phyloP scores from a whole-genome alignment of 1,139 yeast species.

The Taphrina pruni region DNA sequence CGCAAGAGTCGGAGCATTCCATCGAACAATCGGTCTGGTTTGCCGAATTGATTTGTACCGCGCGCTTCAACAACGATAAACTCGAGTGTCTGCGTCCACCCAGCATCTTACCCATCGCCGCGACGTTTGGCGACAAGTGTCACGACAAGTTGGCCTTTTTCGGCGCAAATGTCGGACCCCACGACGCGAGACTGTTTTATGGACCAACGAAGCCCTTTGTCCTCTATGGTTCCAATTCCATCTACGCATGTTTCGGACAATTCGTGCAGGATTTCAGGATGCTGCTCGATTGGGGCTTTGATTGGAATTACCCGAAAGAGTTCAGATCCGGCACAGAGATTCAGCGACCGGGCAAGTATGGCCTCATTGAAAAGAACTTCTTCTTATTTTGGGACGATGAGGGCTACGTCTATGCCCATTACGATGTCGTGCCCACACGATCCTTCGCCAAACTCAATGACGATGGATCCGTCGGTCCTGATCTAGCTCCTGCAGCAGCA shows the following conservation, averaged over 20 bases:
- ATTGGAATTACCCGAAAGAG: not conserved
- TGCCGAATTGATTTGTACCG: constrained; percentile 22
- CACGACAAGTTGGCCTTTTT: not conserved
- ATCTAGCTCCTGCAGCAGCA: constrained; percentile 14
- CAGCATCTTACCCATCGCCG: constrained; percentile 9
- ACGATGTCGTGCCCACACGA: constrained; percentile 24
- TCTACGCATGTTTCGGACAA: constrained; percentile 32
- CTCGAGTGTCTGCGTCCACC: constrained; percentile 14
- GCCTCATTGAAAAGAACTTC: constrained; percentile 34
- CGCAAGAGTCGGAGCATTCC: constrained; percentile 25
- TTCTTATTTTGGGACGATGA: constrained; percentile 20
- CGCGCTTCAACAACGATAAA: constrained; percentile 9
- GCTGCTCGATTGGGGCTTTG: constrained; percentile 24
- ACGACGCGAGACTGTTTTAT: constrained; percentile 34
- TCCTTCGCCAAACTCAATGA: constrained; percentile 21
- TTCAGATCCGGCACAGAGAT: constrained; percentile 21
- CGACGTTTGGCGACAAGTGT: constrained; percentile 17
- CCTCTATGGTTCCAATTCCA: constrained; percentile 30
- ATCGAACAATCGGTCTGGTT: constrained; percentile 16
- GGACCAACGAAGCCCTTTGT: constrained; percentile 13
- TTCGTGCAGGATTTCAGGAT: constrained; percentile 27
- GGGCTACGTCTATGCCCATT: constrained; percentile 13
- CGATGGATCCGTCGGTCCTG: constrained; percentile 31
- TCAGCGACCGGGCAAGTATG: constrained; percentile 32
- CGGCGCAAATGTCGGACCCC: constrained; percentile 15